Base-by-base conservation (phyloP, 331 rosid genomes). In the Malus hybrid region DNA sequence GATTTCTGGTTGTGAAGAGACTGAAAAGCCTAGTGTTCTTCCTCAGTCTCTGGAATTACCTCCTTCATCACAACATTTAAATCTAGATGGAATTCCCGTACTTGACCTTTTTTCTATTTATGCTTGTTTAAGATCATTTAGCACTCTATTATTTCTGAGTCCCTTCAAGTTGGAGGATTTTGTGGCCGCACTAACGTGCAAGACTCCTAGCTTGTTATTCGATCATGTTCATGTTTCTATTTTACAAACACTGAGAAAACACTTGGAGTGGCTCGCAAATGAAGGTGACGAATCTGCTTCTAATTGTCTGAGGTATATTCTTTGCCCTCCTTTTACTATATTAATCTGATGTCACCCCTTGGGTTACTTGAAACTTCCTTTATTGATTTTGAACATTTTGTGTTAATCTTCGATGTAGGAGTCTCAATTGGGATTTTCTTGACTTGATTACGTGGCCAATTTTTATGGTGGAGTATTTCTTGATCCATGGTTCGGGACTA, bases 111-210 rank as follows among this genome's bases (percentile, higher is more conserved):
- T 94, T 84, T 86, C 97, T 24, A 82, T 94, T 62, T 92, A 90
- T 81, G 77, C 97, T 32, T 92, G 85, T 83, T 86, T 94, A 70
- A 87, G 96, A 81, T 92, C 99, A 15, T 94, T 94, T 82, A 94
- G 99, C 73, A 88, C 90, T 66, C 63, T 89, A 20, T 85, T 94
- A 76, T 92, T 88, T 86, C 85, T 94, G 87, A 94, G 99, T 80
- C 97, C 97, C 54, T 94, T 94, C 84, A 91, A 90, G 89, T 76
- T 94, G 91, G 96, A 89, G 83, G 93, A 92, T 80, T 88, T 94
- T 75, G 96, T 85, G 76, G 90, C 83, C 6, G 89, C 91, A 62
- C 68, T 94, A 69, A 87, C 82, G 79, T 84, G 86, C 81, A 85
- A 76, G 75, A 81, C 76, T 78, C 96, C 99, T 36, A 86, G 81